These are phyloP conservation scores for Hylodesmum podocarpum DNA, from an alignment of 306 rosid genomes.

Conservation along the genomic window DNA sequence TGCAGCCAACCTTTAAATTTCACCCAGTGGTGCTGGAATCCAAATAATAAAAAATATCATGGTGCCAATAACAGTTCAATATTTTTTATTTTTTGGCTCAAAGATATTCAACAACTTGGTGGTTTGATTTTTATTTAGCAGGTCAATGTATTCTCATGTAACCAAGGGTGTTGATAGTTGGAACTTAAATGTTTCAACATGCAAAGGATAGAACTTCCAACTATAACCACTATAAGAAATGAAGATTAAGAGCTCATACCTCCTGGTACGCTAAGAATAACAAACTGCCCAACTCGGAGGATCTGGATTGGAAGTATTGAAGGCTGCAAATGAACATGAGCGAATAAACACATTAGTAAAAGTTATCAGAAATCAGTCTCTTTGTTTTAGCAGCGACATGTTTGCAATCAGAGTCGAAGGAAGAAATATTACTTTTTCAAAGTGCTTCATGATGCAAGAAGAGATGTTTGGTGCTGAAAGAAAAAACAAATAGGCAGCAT, in stretches of 20 bases:
- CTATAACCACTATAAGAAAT: neutral
- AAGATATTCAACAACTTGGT: conserved; percentile 1
- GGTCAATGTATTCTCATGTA: conserved; percentile 11
- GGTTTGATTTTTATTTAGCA: neutral
- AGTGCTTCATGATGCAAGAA: neutral
- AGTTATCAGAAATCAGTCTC: neutral
- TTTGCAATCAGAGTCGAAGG: too few relatives aligned
- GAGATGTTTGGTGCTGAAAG: neutral
- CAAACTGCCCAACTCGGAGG: conserved; percentile 76
- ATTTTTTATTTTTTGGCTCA: neutral
- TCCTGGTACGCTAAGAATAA: conserved; percentile 92
- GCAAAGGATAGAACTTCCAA: conserved; percentile 19
- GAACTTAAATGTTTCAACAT: neutral
- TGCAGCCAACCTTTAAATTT: neutral
- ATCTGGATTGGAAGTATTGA: conserved; percentile 97
- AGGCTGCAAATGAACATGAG: conserved; percentile 60
- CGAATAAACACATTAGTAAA: conserved; percentile 12
- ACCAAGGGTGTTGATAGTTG: neutral
- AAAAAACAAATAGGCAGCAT: neutral
- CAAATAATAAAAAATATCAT: too few relatives aligned
- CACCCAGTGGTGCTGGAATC: too few relatives aligned
- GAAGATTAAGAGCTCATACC: conserved; percentile 48
- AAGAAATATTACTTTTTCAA: too few relatives aligned
- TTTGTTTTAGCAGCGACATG: neutral
- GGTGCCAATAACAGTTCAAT: neutral